phyloP scores from a whole-genome alignment of 2,329 filamentous ascomycete species.

The Saccharata proteae region DNA sequence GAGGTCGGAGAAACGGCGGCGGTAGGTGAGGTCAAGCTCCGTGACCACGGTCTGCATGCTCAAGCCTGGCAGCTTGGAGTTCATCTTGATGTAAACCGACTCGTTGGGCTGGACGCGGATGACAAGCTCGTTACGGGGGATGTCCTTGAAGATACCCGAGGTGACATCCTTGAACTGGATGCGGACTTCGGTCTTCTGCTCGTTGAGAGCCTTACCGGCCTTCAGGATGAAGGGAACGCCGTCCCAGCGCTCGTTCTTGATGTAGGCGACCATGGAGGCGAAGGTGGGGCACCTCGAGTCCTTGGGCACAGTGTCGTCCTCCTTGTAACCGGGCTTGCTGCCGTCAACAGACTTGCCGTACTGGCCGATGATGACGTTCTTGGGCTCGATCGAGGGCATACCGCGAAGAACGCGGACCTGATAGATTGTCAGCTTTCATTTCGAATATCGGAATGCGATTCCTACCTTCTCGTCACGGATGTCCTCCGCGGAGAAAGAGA shows the following conservation, averaged over 20 bases:
- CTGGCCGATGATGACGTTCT: slow-evolving; percentile 99
- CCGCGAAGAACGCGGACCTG: slow-evolving; percentile 78
- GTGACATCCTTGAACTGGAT: slow-evolving; percentile 99
- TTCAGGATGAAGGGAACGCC: slow-evolving; percentile 99
- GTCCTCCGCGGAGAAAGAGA: slow-evolving; percentile 96
- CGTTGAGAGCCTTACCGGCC: slow-evolving; percentile 93
- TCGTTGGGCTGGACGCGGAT: slow-evolving; percentile 99
- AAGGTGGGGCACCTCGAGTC: slow-evolving; percentile 97
- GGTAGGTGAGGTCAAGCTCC: slow-evolving; percentile 95
- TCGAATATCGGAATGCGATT: too few relatives aligned
- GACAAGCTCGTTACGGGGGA: slow-evolving; percentile 96
- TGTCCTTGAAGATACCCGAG: slow-evolving; percentile 99
- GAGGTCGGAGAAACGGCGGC: slow-evolving; percentile 94
- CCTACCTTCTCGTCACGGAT: slow-evolving; percentile 85
- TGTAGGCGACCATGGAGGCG: slow-evolving; percentile 92
- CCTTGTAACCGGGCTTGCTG: slow-evolving; percentile 94
- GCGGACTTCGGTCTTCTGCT: slow-evolving; percentile 98
- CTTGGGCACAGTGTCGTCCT: slow-evolving; percentile 95
- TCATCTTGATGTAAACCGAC: slow-evolving; percentile 99
- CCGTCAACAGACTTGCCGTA: slow-evolving; percentile 95
- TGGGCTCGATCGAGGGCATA: slow-evolving; percentile 91
- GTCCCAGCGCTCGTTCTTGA: slow-evolving; percentile 99
- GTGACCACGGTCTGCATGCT: slow-evolving; percentile 99
- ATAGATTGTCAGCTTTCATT: background rate
- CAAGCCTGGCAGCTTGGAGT: slow-evolving; percentile 94